phyloP scores from a whole-genome alignment of 345 rosid species.

The Aquilaria yunnanensis region DNA sequence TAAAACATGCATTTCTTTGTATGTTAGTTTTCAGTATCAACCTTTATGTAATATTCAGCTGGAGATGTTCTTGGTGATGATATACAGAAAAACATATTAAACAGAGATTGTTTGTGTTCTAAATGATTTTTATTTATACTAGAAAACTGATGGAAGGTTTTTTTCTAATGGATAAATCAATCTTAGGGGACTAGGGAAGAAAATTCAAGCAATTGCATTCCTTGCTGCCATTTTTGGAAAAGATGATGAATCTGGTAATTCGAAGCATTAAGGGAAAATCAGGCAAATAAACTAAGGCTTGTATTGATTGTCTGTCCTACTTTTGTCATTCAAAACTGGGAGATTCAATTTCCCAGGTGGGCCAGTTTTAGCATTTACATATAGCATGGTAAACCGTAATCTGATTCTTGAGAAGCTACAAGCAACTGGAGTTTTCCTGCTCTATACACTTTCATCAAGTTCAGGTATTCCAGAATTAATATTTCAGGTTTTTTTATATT shows the following conservation, averaged over 20 bases:
- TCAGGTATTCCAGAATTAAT: no score
- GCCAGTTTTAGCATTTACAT: constrained; percentile 59
- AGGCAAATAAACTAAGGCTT: constrained; percentile 33
- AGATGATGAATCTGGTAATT: constrained; percentile 49
- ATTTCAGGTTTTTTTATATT: no score
- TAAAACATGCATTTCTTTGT: neutral
- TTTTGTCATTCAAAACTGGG: constrained; percentile 93
- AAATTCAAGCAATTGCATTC: constrained; percentile 92
- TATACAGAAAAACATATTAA: no score
- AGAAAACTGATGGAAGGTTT: neutral
- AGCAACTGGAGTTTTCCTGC: constrained; percentile 32
- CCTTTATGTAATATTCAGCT: no score
- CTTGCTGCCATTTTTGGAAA: constrained; percentile 77
- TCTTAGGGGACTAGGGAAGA: constrained; percentile 90
- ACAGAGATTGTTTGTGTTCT: neutral
- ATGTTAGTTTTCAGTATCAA: neutral
- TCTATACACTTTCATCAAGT: no score
- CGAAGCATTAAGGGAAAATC: constrained; percentile 18
- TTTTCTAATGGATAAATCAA: neutral
- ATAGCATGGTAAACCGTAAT: constrained; percentile 79
- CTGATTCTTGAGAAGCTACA: constrained; percentile 64
- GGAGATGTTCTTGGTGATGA: no score
- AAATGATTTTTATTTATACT: neutral
- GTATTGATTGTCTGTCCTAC: constrained; percentile 80
- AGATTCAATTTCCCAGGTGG: constrained; percentile 84